A percentile compares a stretch with the other conserved stretches of the same genome.
Evolutionary conservation across 2,329 filamentous ascomycete genomes (phyloP).

Genomic region (Thielaviopsis euricoi): DNA sequence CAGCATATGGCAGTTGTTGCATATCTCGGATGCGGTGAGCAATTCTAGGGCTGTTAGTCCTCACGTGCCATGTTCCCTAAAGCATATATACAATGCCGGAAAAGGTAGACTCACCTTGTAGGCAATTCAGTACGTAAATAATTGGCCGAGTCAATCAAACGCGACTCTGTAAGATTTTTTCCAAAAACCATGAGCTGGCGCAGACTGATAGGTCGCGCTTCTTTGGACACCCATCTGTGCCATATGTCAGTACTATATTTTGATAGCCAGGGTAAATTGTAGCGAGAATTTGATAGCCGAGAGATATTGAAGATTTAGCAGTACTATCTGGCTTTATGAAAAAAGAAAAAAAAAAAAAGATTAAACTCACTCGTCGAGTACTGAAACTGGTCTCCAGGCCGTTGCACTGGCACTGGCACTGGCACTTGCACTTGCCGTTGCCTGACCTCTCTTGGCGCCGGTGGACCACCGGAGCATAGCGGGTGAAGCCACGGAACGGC

Average conservation of each 20-base stretch:
- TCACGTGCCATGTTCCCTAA: not conserved
- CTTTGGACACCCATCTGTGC: constrained; percentile 73
- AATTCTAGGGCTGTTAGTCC: constrained; percentile 35
- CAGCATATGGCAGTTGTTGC: constrained; percentile 87
- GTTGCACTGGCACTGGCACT: constrained; percentile 18
- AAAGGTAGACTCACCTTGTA: constrained; percentile 40
- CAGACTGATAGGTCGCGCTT: constrained; percentile 87
- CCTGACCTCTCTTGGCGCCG: not conserved
- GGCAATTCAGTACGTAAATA: constrained; percentile 93
- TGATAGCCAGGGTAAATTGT: not conserved
- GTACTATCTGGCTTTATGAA: not conserved
- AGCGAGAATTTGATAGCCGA: too few relatives aligned
- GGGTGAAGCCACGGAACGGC: not conserved
- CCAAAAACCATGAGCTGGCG: constrained; percentile 96
- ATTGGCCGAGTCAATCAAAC: constrained; percentile 86
- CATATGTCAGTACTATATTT: constrained; percentile 13
- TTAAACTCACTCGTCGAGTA: constrained; percentile 43
- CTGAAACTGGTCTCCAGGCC: constrained; percentile 46
- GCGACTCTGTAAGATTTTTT: constrained; percentile 73
- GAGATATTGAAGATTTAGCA: not conserved
- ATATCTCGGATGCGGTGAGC: constrained; percentile 93
- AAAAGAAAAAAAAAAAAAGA: not conserved
- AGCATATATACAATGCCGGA: not conserved
- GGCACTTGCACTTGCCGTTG: not conserved
- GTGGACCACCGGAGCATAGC: not conserved